Conservation (phyloP, 2,329 filamentous ascomycete species). For the Aureobasidium uvarum region DNA sequence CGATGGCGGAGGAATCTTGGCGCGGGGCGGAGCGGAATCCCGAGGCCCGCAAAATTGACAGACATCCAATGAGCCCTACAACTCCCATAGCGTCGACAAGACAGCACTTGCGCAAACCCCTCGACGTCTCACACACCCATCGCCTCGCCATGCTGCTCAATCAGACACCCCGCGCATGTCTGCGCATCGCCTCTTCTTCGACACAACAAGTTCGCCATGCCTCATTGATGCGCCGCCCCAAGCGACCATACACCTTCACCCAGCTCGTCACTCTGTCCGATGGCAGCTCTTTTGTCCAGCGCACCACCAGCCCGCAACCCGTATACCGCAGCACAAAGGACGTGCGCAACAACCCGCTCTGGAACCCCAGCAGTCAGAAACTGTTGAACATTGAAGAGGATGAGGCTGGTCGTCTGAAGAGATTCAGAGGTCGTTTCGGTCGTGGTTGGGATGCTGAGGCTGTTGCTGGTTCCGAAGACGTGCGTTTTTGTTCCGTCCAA, state of each 20-base stretch:
- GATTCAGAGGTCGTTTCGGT: conserved; percentile 83
- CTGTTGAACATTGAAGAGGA: conserved; percentile 89
- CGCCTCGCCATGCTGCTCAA: conserved; percentile 21
- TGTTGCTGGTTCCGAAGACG: conserved; percentile 28
- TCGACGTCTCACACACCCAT: not conserved
- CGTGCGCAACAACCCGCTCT: conserved; percentile 81
- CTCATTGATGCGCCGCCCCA: conserved; percentile 81
- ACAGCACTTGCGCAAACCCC: not conserved
- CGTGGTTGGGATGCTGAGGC: conserved; percentile 69
- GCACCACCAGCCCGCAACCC: conserved; percentile 69
- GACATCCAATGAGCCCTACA: not conserved
- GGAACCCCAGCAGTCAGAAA: conserved; percentile 82
- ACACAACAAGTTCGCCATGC: conserved; percentile 69
- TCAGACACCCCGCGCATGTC: conserved; percentile 16
- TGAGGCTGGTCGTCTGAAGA: conserved; percentile 83
- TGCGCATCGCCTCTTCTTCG: conserved; percentile 25
- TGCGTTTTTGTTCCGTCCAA: not conserved
- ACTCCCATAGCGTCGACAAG: not conserved
- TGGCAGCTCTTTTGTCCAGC: conserved; percentile 77
- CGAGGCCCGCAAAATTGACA: conserved; percentile 16
- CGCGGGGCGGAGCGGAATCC: conserved; percentile 6
- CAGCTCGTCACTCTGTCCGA: conserved; percentile 91
- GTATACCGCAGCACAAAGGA: conserved; percentile 71
- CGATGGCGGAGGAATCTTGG: not conserved
- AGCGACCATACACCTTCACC: conserved; percentile 94